phyloP scores from a whole-genome alignment of 192 early-diverging fungal genomes.

The Phlyctochytrium arcticum region DNA sequence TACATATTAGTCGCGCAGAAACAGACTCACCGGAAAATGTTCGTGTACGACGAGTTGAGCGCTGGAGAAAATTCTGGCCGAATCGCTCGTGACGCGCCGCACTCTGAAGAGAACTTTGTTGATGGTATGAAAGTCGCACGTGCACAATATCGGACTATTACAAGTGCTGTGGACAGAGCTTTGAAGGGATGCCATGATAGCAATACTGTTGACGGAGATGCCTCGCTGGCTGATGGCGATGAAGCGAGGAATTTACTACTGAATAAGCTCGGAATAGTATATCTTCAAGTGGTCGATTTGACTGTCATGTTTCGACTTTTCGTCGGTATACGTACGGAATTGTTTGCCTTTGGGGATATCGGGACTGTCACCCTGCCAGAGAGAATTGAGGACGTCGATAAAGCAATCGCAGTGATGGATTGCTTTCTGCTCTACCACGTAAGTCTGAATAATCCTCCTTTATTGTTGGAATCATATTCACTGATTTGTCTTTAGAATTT shows the following conservation, averaged over 20 bases:
- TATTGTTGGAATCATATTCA: neutral
- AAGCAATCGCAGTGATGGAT: neutral
- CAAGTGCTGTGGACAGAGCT: neutral
- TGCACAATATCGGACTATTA: neutral
- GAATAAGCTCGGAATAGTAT: neutral
- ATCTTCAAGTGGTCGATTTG: neutral
- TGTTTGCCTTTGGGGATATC: neutral
- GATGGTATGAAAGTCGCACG: neutral
- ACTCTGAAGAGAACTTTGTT: constrained; percentile 1
- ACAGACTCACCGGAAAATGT: neutral
- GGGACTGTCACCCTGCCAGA: neutral
- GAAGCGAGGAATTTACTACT: neutral
- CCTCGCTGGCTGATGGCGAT: neutral
- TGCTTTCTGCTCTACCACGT: neutral
- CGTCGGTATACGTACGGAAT: neutral
- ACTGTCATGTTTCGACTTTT: neutral
- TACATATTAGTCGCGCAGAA: neutral
- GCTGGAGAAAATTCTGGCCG: neutral
- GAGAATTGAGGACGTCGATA: neutral
- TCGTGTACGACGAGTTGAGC: neutral
- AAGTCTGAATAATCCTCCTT: neutral
- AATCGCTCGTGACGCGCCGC: neutral
- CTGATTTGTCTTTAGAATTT: neutral
- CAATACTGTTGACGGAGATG: neutral
- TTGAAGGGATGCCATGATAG: neutral